Base-by-base conservation (phyloP, 139 green algal genomes). In the Tetradesmus obliquus region DNA sequence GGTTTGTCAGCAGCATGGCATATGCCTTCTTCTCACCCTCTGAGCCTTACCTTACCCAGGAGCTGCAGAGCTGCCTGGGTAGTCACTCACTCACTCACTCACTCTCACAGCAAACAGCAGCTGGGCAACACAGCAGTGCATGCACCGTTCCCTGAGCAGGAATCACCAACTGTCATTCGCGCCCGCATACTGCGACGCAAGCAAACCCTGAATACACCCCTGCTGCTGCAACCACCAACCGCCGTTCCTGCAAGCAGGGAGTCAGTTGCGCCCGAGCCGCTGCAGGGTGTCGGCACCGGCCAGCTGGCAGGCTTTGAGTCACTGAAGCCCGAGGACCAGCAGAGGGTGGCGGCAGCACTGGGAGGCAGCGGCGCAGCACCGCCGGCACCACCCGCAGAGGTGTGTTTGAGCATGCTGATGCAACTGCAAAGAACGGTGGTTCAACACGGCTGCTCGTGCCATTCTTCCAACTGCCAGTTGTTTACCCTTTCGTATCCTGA, bases 301-400 rank as follows among this genome's bases (percentile, higher is more conserved):
- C 5, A 51, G 13, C 84, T 88, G 55, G 2, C 24, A 6, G 84
- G 84, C n/a, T 79, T 88, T 15, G 22, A 24, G n/a, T 24, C 69
- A 3, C 32, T 88, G 57, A 88, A 88, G 32, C 84, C 84, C 22
- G 84, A 79, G 57, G 84, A 88, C 58, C 84, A 88, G 58, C 32
- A 55, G 20, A 79, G n/a, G 6, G 84, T 88, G 32, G 60, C 5
- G 32, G 57, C 84, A 57, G 84, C 84, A 79, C 9, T 88, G 57
- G 24, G 32, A 53, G 84, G 32, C 15, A n/a, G 3, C 24, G n/a
- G 58, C 15, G n/a, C 84, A 80, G 57, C 84, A 57, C 17, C 82
- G 3, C 53, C 54, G 54, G 57, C 84, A 88, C 13, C 57, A 32
- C 32, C n/a, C 5, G 58, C 57, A 79, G 24, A 24, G 66, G 66